Conservation (phyloP, 2,329 filamentous ascomycete species). For the Penicillium paneum region DNA sequence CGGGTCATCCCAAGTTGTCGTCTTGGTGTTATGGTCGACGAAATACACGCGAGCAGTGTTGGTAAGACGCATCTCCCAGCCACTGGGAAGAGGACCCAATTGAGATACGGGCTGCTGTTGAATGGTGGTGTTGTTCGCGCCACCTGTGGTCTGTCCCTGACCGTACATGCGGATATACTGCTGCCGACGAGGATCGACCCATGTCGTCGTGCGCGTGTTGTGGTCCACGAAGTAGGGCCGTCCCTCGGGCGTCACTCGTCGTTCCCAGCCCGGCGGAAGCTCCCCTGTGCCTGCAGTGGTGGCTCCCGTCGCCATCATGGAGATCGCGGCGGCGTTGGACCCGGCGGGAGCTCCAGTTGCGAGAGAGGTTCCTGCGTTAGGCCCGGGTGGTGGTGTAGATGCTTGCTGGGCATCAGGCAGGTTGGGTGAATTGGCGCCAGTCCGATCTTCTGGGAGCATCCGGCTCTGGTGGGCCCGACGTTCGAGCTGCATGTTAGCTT, state of each 20-base stretch:
- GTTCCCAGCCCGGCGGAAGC: conserved; percentile 93
- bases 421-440: conserved; percentile 86
- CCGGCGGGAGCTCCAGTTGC: conserved; percentile 39
- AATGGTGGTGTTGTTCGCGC: conserved; percentile 72
- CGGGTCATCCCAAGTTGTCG: conserved; percentile 98
- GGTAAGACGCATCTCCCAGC: conserved; percentile 99
- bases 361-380: conserved; percentile 26
- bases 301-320: conserved; percentile 91
- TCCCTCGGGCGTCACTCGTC: conserved; percentile 90
- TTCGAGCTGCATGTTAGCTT: conserved; percentile 89
- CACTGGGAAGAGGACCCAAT: conserved; percentile 88
- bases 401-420: conserved; percentile 53
- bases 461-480: conserved; percentile 91
- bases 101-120: conserved; percentile 98
- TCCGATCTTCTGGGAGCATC: conserved; percentile 91
- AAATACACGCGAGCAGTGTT: conserved; percentile 98
- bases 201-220: conserved; percentile 95
- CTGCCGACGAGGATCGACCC: conserved; percentile 94
- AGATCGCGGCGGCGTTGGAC: conserved; percentile 57
- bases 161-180: conserved; percentile 99
- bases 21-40: conserved; percentile 99
- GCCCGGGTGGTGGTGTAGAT: conserved; percentile 46
- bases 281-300: conserved; percentile 94
- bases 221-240: conserved; percentile 97
- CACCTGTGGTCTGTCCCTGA: conserved; percentile 61